Conservation (phyloP, 805 yeast species). For the Lachancea fermentati region DNA sequence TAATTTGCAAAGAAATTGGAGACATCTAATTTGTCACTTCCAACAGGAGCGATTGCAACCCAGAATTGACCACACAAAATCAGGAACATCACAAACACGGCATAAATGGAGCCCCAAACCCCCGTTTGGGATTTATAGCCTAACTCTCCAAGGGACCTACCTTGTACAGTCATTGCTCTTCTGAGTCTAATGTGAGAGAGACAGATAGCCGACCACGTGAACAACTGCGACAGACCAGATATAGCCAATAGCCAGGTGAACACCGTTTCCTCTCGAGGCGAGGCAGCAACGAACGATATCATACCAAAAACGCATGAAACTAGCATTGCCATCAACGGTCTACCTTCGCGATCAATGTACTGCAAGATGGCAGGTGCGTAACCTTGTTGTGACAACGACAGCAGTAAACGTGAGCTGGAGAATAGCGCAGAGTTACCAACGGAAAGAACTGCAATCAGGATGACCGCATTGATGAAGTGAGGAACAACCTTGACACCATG, state of each 20-base stretch:
- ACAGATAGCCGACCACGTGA: constrained; percentile 59
- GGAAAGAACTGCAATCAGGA: constrained; percentile 63
- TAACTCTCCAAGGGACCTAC: constrained; percentile 44
- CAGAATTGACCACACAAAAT: constrained; percentile 58
- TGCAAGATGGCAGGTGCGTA: constrained; percentile 53
- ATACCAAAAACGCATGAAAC: constrained; percentile 50
- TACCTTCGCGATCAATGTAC: constrained; percentile 52
- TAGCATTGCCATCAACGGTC: constrained; percentile 54
- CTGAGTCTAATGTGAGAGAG: constrained; percentile 54
- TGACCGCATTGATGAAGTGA: constrained; percentile 67
- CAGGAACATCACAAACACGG: constrained; percentile 42
- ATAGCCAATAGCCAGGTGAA: constrained; percentile 62
- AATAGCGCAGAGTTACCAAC: constrained; percentile 74
- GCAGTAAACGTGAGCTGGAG: constrained; percentile 66
- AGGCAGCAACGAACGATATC: constrained; percentile 64
- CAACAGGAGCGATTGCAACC: constrained; percentile 57
- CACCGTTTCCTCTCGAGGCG: constrained; percentile 49
- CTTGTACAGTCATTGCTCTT: constrained; percentile 51
- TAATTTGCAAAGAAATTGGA: constrained; percentile 40
- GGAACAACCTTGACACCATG: constrained; percentile 65
- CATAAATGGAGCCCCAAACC: constrained; percentile 47
- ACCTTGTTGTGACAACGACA: constrained; percentile 66
- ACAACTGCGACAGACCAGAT: constrained; percentile 54
- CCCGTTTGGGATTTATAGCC: constrained; percentile 51
- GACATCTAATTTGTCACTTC: constrained; percentile 33